Percentiles rank a stretch among this genome's conserved stretches.
These are phyloP conservation scores for Colletotrichum spinosum DNA, from an alignment of 2,329 filamentous ascomycete genomes.

Conservation along the genomic window DNA sequence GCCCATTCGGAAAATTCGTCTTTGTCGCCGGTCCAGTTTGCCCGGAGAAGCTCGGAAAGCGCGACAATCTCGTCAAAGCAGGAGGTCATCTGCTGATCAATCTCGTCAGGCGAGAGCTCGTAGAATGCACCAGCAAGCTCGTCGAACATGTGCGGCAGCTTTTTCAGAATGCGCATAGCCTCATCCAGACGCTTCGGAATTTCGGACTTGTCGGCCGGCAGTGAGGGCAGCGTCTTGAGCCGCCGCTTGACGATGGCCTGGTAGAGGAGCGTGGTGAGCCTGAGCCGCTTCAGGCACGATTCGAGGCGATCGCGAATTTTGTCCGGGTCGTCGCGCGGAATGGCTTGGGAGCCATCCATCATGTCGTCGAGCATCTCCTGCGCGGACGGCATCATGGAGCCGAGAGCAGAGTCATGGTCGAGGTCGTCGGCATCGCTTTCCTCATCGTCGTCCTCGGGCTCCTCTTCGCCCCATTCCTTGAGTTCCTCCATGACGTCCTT, in stretches of 20 bases:
- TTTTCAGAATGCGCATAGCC: constrained; percentile 65
- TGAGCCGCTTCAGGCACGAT: constrained; percentile 71
- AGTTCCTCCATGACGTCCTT: constrained; percentile 88
- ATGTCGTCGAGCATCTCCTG: constrained; percentile 75
- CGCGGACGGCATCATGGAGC: constrained; percentile 47
- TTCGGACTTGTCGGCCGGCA: constrained; percentile 48
- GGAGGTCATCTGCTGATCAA: constrained; percentile 68
- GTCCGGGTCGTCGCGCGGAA: constrained; percentile 73
- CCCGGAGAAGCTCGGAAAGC: constrained; percentile 65
- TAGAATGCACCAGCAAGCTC: constrained; percentile 81
- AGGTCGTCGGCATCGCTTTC: constrained; percentile 58
- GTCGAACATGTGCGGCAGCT: constrained; percentile 75
- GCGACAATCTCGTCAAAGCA: constrained; percentile 71
- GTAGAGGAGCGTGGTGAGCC: constrained; percentile 76
- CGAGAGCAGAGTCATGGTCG: constrained; percentile 53
- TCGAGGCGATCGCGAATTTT: constrained; percentile 75
- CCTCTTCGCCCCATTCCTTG: constrained; percentile 87
- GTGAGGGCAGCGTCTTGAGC: constrained; percentile 67
- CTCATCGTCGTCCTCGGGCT: constrained; percentile 68
- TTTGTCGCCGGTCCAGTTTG: constrained; percentile 71
- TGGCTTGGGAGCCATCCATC: constrained; percentile 70
- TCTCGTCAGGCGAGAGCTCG: constrained; percentile 69
- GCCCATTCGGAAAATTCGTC: constrained; percentile 87
- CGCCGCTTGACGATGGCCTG: constrained; percentile 77
- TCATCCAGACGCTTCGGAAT: constrained; percentile 63